These are phyloP conservation scores for Periconia sp. DNA, from an alignment of 2,329 filamentous ascomycete genomes.

Conservation along the genomic window DNA sequence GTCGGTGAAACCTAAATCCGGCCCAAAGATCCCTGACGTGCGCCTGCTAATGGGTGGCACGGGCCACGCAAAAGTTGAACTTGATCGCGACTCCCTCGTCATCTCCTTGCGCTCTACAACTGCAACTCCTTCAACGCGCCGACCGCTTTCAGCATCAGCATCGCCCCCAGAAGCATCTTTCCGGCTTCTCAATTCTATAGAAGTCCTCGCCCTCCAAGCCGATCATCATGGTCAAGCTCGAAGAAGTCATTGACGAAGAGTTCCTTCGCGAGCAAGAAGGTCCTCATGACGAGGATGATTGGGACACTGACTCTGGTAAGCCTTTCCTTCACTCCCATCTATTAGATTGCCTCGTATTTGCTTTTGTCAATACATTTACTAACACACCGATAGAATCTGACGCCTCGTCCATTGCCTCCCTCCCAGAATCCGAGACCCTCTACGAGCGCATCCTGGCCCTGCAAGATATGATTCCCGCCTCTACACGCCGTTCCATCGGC, in stretches of 20 bases:
- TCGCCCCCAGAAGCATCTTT: too few species aligned
- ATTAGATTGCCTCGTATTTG: constrained; percentile 3
- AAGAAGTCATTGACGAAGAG: constrained; percentile 96
- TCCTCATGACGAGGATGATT: constrained; percentile 78
- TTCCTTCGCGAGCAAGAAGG: constrained; percentile 76
- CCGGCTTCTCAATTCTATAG: too few species aligned
- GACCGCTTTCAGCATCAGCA: too few species aligned
- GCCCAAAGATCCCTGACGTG: too few species aligned
- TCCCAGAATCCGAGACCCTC: constrained; percentile 50
- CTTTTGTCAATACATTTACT: too few species aligned
- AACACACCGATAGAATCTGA: constrained; percentile 70
- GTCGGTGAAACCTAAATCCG: too few species aligned
- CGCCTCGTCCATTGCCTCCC: constrained; percentile 65
- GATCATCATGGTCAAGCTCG: constrained; percentile 94
- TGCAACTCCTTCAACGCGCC: too few species aligned
- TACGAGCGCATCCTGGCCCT: constrained; percentile 74
- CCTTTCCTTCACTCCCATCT: constrained; percentile 14
- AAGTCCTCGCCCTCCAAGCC: too few species aligned
- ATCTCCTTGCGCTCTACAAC: too few species aligned
- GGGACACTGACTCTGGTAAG: constrained; percentile 91
- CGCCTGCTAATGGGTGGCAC: too few species aligned
- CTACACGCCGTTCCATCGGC: constrained; percentile 67
- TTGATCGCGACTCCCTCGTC: too few species aligned
- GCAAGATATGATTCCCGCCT: constrained; percentile 80
- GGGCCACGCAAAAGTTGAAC: too few species aligned